Evolutionary conservation across 2,329 filamentous ascomycete genomes (phyloP).

Genomic region (Xylaria polymorpha): DNA sequence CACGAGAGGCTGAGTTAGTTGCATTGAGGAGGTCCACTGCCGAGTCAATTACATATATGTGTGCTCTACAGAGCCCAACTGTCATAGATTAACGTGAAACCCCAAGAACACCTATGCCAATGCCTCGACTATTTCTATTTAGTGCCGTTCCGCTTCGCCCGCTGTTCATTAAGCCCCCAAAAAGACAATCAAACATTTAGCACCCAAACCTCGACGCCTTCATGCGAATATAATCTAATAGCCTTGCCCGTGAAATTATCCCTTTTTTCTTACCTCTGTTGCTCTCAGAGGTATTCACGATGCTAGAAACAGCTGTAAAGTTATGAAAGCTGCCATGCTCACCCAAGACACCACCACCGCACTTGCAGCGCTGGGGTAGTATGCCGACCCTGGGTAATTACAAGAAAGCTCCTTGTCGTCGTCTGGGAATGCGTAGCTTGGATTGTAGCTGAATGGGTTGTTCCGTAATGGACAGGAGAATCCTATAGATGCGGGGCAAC

Average conservation of each 20-base stretch:
- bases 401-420: constrained; percentile 57
- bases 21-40: not conserved
- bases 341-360: constrained; percentile 43
- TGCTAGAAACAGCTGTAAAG: constrained; percentile 34
- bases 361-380: constrained; percentile 58
- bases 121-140: constrained; percentile 39
- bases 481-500: constrained; percentile 79
- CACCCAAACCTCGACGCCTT: constrained; percentile 40
- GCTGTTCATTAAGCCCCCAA: constrained; percentile 36
- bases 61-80: constrained; percentile 4
- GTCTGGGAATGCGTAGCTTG: constrained; percentile 58
- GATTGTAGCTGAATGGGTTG: constrained; percentile 54
- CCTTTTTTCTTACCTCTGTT: not conserved
- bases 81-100: constrained; percentile 21
- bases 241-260: constrained; percentile 20
- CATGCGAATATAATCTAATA: constrained; percentile 36
- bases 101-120: constrained; percentile 47
- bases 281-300: constrained; percentile 26
- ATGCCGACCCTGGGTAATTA: constrained; percentile 71
- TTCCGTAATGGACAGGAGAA: constrained; percentile 77
- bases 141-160: constrained; percentile 32
- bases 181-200: constrained; percentile 32
- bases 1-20: not conserved
- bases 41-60: constrained; percentile 15
- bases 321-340: constrained; percentile 34